Percentiles rank a stretch among this genome's conserved stretches.
Conservation (phyloP, 148 eudicot species). For the Nepenthes gracilis region DNA sequence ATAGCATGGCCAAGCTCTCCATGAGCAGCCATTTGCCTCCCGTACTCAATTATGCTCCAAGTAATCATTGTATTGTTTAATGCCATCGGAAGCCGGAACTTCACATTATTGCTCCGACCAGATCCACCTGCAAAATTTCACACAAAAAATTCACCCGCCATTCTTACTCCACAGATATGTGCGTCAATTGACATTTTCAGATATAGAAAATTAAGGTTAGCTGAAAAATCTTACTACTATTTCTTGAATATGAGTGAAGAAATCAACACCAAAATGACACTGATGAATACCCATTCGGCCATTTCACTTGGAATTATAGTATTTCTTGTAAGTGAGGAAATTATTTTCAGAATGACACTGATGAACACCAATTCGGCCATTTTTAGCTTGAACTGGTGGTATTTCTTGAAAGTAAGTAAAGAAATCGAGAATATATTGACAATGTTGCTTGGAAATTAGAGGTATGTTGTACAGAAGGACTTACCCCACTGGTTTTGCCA, state of each 20-base stretch:
- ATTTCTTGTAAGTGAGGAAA: no score
- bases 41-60: slow-evolving; percentile 90
- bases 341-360: no score
- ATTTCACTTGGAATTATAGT: no score
- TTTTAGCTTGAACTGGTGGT: background rate
- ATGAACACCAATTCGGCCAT: no score
- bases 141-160: background rate
- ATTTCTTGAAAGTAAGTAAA: background rate
- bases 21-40: slow-evolving; percentile 56
- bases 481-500: slow-evolving; percentile 79
- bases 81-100: slow-evolving; percentile 97
- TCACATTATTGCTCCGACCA: slow-evolving; percentile 99
- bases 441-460: background rate
- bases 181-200: background rate
- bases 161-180: no score
- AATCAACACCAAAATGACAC: no score
- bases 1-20: slow-evolving; percentile 82
- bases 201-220: no score
- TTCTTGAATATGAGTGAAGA: no score
- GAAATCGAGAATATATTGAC: background rate
- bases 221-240: no score
- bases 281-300: no score
- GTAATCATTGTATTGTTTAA: slow-evolving; percentile 90
- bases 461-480: background rate
- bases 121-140: slow-evolving; percentile 52